Evolutionary conservation across 140 eudicot species (phyloP).

Genomic region (Cichorium intybus): DNA sequence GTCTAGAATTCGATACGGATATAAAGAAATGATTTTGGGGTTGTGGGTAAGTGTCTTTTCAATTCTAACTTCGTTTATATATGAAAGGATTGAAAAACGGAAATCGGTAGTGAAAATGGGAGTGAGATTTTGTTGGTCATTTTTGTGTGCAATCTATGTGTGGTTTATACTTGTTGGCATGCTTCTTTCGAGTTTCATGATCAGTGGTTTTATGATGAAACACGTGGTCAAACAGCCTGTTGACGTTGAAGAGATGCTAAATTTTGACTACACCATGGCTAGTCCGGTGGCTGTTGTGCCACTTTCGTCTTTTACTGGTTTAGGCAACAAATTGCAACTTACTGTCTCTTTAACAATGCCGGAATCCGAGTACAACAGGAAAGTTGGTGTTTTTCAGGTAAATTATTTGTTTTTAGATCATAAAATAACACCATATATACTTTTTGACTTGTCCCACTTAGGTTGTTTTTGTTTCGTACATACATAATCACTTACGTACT

Average conservation of each 20-base stretch:
- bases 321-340: slow-evolving; percentile 37
- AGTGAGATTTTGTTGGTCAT: slow-evolving; percentile 29
- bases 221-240: slow-evolving; percentile 33
- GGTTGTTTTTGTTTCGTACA: too few species aligned
- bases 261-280: slow-evolving; percentile 49
- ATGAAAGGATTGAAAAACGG: slow-evolving; percentile 4
- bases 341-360: slow-evolving; percentile 44
- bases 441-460: too few species aligned
- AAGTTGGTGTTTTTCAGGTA: slow-evolving; percentile 58
- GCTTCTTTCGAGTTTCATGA: slow-evolving; percentile 31
- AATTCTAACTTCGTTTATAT: slow-evolving; percentile 5
- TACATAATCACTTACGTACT: too few species aligned
- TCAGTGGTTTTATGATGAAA: slow-evolving; percentile 32
- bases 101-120: slow-evolving; percentile 19
- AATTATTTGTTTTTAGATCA: too few species aligned
- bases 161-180: slow-evolving; percentile 35
- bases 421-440: too few species aligned
- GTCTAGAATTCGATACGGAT: too few species aligned
- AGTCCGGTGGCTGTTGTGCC: slow-evolving; percentile 50
- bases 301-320: slow-evolving; percentile 19
- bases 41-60: background rate
- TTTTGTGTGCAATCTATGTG: slow-evolving; percentile 36
- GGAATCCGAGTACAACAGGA: slow-evolving; percentile 51
- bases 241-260: slow-evolving; percentile 19
- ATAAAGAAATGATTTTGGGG: too few species aligned